These are phyloP conservation scores for Jasminum sambac DNA, from an alignment of 257 asterid species.

Conservation along the genomic window DNA sequence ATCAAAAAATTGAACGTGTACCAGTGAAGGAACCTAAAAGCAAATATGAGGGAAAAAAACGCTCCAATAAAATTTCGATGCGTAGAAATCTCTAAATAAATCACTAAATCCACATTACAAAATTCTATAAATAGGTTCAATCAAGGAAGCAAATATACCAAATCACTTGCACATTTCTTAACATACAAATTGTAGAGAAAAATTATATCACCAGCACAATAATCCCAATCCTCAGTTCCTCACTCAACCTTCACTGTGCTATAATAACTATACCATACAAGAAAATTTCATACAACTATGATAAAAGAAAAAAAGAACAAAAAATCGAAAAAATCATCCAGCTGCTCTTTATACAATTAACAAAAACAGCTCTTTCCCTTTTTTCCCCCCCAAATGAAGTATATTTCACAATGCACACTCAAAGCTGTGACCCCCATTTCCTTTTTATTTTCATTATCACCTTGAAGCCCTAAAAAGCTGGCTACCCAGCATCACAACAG, in stretches of 20 bases:
- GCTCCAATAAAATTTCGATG: no score
- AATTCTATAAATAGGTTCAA: no score
- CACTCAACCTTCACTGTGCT: slow-evolving; percentile 4
- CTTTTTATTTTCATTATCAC: slow-evolving; percentile 22
- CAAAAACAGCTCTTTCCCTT: slow-evolving; percentile 41
- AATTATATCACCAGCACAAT: background rate
- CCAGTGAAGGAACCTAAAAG: no score
- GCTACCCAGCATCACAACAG: slow-evolving; percentile 84
- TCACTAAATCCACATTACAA: no score
- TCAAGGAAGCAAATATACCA: background rate
- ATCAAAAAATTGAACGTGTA: no score
- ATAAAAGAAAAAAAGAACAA: slow-evolving; percentile 15
- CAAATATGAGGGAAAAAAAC: no score
- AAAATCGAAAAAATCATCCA: slow-evolving; percentile 37
- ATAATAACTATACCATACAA: slow-evolving; percentile 39
- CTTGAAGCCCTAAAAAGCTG: slow-evolving; percentile 79
- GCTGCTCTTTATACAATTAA: slow-evolving; percentile 77
- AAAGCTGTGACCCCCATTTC: slow-evolving; percentile 15
- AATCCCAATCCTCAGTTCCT: background rate
- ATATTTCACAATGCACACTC: slow-evolving; percentile 35
- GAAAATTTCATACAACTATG: slow-evolving; percentile 31
- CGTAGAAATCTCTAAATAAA: no score
- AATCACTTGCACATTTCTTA: background rate
- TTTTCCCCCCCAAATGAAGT: slow-evolving; percentile 24
- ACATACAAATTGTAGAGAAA: background rate